Base-by-base conservation (phyloP, 2,329 filamentous ascomycete species). In the Pseudocercospora fuligena region DNA sequence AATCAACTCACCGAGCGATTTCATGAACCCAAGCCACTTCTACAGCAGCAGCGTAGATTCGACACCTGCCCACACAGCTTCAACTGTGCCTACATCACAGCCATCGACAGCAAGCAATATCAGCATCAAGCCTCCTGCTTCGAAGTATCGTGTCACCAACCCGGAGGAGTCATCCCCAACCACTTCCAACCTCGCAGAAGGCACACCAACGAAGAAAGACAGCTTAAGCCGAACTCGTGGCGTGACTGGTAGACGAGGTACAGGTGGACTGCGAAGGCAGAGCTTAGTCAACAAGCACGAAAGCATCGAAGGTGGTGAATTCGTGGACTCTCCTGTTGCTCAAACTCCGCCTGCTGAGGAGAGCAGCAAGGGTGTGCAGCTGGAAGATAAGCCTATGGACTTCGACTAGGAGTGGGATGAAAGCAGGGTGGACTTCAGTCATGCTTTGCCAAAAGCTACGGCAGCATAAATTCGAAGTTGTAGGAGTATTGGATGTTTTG, bases 371-470 rank as follows among this genome's bases (percentile, higher is more conserved):
- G 87, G 89, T 6, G 90, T 93, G 49, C 89, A 88, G 71, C 82
- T 93, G 74, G 88, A 88, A 74, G 91, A 93, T 77, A 89, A 87
- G 79, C 89, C 90, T n/a, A 92, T 93, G 89, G 89, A 92, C 65
- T 77, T 77, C 80, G 89, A 92, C 79, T 92, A 76, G 74, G 73
- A 72, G 66, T 74, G 67, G 73, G 69, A 71, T 70, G 64, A 70
- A 21, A 61, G 60, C 12, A 58, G 57, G 54, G 61, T 63, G 9
- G 64, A 58, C n/a, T 47, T 58, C 56, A 36, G 56, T 5, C 56
- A 58, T 40, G 56, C 56, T 58, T 58, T 43, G 40, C 40, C 40
- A 11, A 31, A 31, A 16, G 16, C 3, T 16, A 16, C 8, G 51
- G 27, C 23, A 31, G 47, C 21, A 14, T 27, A 4, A 51, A 16